Evolutionary conservation across 2,329 filamentous ascomycete genomes (phyloP).

Genomic region (Fusarium mexicanum): DNA sequence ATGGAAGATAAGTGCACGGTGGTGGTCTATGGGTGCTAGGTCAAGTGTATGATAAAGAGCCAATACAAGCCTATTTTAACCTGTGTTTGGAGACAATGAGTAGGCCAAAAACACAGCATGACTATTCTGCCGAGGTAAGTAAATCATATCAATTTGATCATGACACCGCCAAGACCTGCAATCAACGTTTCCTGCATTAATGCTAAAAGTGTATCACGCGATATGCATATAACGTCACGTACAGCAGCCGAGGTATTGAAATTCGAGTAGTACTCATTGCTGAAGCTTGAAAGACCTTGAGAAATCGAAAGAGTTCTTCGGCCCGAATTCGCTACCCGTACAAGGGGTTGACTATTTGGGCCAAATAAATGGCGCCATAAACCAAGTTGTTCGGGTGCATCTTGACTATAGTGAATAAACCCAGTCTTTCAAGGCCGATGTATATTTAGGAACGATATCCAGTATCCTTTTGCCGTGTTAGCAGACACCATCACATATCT

Average conservation of each 20-base stretch:
- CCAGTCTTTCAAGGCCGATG: neutral
- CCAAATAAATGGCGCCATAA: neutral
- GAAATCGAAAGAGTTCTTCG: neutral
- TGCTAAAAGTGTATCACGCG: neutral
- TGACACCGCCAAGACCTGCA: neutral
- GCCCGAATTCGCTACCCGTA: neutral
- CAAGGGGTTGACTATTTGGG: neutral
- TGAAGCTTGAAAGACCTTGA: neutral
- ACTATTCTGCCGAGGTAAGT: neutral
- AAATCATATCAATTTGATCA: neutral
- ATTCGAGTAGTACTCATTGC: neutral
- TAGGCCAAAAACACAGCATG: neutral
- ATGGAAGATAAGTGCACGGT: neutral
- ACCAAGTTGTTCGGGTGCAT: neutral
- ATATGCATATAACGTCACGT: neutral
- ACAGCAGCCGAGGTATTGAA: neutral
- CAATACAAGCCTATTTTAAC: neutral
- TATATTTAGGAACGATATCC: neutral
- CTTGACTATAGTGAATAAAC: neutral
- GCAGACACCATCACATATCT: neutral
- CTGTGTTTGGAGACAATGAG: neutral
- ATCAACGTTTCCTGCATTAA: neutral
- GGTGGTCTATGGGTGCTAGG: neutral
- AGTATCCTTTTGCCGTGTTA: neutral
- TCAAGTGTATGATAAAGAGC: neutral